phyloP scores from a whole-genome alignment of 176 grass and related monocot genomes.

The Bothriochloa decipiens region DNA sequence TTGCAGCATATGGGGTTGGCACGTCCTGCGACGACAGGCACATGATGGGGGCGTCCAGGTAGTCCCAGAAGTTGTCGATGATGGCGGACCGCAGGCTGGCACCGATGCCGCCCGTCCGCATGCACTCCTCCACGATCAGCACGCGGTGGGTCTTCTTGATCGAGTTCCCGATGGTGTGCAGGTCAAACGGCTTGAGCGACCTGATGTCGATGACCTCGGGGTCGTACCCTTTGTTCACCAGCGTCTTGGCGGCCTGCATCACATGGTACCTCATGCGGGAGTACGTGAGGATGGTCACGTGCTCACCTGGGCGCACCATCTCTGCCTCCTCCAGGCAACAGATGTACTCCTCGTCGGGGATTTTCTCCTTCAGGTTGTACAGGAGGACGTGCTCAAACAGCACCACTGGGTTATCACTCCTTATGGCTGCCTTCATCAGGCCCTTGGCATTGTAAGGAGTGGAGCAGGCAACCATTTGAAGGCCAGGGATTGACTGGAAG shows the following conservation, averaged over 20 bases:
- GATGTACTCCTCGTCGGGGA: slow-evolving; percentile 86
- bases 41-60: slow-evolving; percentile 76
- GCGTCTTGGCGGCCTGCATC: slow-evolving; percentile 79
- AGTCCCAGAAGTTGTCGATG: slow-evolving; percentile 96
- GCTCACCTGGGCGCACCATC: slow-evolving; percentile 84
- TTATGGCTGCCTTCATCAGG: slow-evolving; percentile 91
- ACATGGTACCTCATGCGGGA: slow-evolving; percentile 95
- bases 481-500: slow-evolving; percentile 96
- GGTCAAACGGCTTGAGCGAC: slow-evolving; percentile 83
- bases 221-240: slow-evolving; percentile 86
- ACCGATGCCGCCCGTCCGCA: slow-evolving; percentile 73
- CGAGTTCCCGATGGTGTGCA: slow-evolving; percentile 68
- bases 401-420: slow-evolving; percentile 88
- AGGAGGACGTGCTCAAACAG: slow-evolving; percentile 82
- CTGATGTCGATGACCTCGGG: slow-evolving; percentile 86
- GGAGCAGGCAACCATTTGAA: slow-evolving; percentile 96
- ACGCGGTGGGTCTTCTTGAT: slow-evolving; percentile 83
- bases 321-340: slow-evolving; percentile 83
- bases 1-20: slow-evolving; percentile 64
- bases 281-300: slow-evolving; percentile 83
- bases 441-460: slow-evolving; percentile 95
- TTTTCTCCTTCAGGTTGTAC: slow-evolving; percentile 90
- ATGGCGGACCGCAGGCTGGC: slow-evolving; percentile 80
- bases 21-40: slow-evolving; percentile 93
- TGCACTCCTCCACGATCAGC: slow-evolving; percentile 92